phyloP scores from a whole-genome alignment of 345 rosid species.

The Eucalyptus pauciflora region DNA sequence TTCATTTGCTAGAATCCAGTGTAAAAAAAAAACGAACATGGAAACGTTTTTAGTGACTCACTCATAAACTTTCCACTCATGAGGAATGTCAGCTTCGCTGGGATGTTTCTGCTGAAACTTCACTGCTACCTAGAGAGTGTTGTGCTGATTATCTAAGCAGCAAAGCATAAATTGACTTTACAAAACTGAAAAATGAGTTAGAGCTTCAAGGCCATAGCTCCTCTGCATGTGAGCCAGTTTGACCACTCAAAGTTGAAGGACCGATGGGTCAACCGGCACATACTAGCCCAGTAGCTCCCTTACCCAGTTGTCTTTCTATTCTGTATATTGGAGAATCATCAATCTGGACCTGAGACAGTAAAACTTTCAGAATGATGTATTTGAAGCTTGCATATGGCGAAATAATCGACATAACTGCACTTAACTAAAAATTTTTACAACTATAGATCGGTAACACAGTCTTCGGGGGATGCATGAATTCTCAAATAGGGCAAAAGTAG shows the following conservation, averaged over 20 bases:
- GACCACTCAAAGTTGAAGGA: slow-evolving; percentile 3
- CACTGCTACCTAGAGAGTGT: slow-evolving; percentile 51
- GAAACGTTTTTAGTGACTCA: slow-evolving; percentile 12
- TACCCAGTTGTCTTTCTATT: slow-evolving; percentile 43
- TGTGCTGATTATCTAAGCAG: neutral
- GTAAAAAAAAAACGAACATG: neutral
- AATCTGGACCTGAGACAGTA: slow-evolving; percentile 29
- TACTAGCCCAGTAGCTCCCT: slow-evolving; percentile 60
- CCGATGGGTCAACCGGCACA: slow-evolving; percentile 37
- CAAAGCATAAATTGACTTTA: neutral
- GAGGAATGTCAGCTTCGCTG: slow-evolving; percentile 73
- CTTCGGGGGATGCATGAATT: neutral
- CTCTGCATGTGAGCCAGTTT: slow-evolving; percentile 14
- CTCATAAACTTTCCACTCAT: slow-evolving; percentile 94
- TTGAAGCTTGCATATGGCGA: neutral
- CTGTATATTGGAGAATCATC: slow-evolving; percentile 62
- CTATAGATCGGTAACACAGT: rapidly evolving
- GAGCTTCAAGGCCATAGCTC: slow-evolving; percentile 5
- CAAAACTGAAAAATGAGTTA: neutral
- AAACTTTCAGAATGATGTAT: neutral
- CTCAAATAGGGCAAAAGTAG: neutral
- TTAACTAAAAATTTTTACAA: neutral
- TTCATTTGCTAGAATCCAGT: neutral
- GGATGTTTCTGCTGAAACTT: slow-evolving; percentile 77
- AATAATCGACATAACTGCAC: neutral